Conservation (phyloP, 2,329 filamentous ascomycete species). For the Aureobasidium musti region DNA sequence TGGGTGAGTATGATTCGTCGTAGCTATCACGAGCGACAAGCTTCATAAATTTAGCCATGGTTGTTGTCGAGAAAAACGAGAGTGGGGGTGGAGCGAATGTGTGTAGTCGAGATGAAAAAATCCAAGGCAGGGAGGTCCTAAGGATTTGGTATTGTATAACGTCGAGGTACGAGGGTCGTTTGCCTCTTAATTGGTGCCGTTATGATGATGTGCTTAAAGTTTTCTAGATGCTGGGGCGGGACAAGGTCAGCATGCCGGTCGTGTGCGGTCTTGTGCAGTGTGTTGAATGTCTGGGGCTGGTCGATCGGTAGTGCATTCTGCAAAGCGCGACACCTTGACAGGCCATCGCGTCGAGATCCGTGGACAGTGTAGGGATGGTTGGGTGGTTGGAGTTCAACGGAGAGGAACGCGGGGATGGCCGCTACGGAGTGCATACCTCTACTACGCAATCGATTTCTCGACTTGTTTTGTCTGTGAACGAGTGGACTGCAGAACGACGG, state of each 20-base stretch:
- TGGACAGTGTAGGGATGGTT: constrained; percentile 25
- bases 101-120: constrained; percentile 3
- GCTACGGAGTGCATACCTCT: constrained; percentile 24
- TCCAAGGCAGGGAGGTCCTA: constrained; percentile 10
- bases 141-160: constrained; percentile 18
- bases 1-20: constrained; percentile 56
- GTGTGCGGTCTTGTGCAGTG: neutral
- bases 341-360: constrained; percentile 22
- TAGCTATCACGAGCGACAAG: constrained; percentile 55
- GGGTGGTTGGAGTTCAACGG: constrained; percentile 24
- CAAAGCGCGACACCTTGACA: constrained; percentile 22
- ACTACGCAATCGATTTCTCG: constrained; percentile 16
- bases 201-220: constrained; percentile 17
- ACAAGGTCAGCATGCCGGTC: constrained; percentile 15
- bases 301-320: constrained; percentile 27
- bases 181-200: constrained; percentile 9
- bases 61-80: constrained; percentile 11
- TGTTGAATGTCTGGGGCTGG: constrained; percentile 11
- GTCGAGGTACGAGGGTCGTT: constrained; percentile 4
- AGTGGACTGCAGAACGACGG: constrained; percentile 53
- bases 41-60: constrained; percentile 44
- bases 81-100: constrained; percentile 20
- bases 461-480: constrained; percentile 36
- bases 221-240: constrained; percentile 16
- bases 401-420: constrained; percentile 16